phyloP scores from a whole-genome alignment of 2,329 filamentous ascomycete genomes.

The Trichoderma sp. region DNA sequence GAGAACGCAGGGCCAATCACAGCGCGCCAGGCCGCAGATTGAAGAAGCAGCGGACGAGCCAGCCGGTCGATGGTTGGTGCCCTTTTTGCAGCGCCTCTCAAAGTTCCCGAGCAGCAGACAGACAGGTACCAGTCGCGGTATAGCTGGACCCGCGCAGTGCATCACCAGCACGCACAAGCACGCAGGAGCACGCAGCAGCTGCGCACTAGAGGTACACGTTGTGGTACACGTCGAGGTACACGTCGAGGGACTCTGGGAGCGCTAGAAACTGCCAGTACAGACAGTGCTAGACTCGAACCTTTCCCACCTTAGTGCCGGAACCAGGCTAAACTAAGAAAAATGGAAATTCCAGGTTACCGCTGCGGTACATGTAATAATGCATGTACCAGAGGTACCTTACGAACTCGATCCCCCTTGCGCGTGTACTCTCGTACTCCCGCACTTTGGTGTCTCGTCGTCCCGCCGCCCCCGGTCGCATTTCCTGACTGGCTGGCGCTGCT shows the following conservation, averaged over 20 bases:
- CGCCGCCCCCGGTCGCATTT: constrained; percentile 12
- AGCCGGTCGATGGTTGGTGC: neutral
- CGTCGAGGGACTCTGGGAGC: neutral
- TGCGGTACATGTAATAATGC: neutral
- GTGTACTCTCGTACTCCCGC: neutral
- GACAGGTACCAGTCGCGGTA: neutral
- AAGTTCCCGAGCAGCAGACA: neutral
- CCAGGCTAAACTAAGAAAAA: neutral
- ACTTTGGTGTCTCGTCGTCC: constrained; percentile 11
- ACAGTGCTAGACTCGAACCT: neutral
- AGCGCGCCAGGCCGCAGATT: neutral
- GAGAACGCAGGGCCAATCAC: neutral
- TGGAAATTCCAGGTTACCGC: neutral
- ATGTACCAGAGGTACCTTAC: neutral
- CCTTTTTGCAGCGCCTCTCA: neutral
- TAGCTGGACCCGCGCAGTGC: neutral
- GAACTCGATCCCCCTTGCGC: neutral
- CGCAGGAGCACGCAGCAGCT: neutral
- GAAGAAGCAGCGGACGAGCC: neutral
- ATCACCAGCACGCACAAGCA: neutral
- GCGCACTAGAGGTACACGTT: neutral
- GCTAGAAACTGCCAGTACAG: neutral
- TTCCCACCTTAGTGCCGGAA: neutral
- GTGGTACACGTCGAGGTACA: neutral
- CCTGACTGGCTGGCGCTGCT: neutral